These are phyloP conservation scores for Talaromyces atroroseus DNA, from an alignment of 2,329 filamentous ascomycete genomes.

Conservation along the genomic window DNA sequence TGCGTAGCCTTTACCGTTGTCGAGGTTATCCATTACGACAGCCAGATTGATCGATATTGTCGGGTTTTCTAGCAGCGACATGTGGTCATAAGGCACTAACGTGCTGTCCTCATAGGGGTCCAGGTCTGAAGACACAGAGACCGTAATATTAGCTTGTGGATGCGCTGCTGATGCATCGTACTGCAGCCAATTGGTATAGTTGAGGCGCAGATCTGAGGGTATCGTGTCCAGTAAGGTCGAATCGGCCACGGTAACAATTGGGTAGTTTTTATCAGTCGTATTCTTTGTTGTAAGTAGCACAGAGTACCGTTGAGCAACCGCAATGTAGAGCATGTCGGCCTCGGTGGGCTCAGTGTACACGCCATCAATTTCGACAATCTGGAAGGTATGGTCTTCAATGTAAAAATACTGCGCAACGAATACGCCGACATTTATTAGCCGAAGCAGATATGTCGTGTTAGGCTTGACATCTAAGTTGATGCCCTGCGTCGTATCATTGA, in stretches of 20 bases:
- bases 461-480: conserved; percentile 55
- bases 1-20: conserved; percentile 62
- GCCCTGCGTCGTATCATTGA: conserved; percentile 64
- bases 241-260: conserved; percentile 54
- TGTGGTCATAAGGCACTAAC: conserved; percentile 63
- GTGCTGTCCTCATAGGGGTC: conserved; percentile 67
- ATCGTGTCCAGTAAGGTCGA: conserved; percentile 25
- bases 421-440: conserved; percentile 67
- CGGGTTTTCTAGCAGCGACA: conserved; percentile 55
- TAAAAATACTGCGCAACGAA: conserved; percentile 53
- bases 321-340: conserved; percentile 60
- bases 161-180: conserved; percentile 46
- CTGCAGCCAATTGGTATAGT: conserved; percentile 60
- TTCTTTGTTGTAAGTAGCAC: conserved; percentile 57
- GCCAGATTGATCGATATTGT: conserved; percentile 51
- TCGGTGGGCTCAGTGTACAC: conserved; percentile 59
- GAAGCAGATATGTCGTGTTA: conserved; percentile 67
- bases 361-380: conserved; percentile 68
- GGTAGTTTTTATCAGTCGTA: conserved; percentile 57
- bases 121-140: conserved; percentile 42
- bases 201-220: conserved; percentile 27
- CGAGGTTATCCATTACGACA: conserved; percentile 65
- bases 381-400: conserved; percentile 53
- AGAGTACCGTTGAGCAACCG: conserved; percentile 59
- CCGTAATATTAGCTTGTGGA: conserved; percentile 22